phyloP scores from a whole-genome alignment of 108 stramenopile species.

The Mayamaea pseudoterrestris region DNA sequence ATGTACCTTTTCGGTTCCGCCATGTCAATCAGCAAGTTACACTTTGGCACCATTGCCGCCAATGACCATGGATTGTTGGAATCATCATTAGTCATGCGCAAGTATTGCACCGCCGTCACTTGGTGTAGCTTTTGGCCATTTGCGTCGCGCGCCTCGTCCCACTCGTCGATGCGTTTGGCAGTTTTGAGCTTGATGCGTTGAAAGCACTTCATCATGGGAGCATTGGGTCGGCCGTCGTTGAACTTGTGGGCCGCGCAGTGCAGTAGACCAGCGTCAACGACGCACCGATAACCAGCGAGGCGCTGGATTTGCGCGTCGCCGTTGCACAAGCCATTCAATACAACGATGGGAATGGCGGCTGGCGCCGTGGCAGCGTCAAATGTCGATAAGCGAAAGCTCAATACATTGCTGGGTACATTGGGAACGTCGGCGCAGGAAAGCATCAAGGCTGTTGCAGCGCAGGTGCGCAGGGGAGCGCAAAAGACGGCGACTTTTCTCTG shows the following conservation, averaged over 20 bases:
- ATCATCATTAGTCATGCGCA: constrained; percentile 7
- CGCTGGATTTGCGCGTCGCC: neutral
- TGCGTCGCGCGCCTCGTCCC: neutral
- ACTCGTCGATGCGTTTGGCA: neutral
- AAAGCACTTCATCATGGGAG: neutral
- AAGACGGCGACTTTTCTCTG: neutral
- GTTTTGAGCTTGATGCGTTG: neutral
- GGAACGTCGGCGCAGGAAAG: neutral
- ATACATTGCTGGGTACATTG: neutral
- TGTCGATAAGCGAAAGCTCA: neutral
- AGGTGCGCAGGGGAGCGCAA: neutral
- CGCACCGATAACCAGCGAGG: too few species aligned
- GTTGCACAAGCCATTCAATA: neutral
- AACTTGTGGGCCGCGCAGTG: neutral
- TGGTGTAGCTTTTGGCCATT: neutral
- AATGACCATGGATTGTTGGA: neutral
- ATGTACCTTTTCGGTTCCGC: neutral
- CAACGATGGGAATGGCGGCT: neutral
- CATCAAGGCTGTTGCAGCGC: neutral
- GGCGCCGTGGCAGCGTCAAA: neutral
- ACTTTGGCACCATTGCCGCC: constrained; percentile 1
- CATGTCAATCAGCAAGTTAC: constrained; percentile 1
- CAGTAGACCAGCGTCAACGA: neutral
- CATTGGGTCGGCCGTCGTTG: neutral
- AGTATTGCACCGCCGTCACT: constrained; percentile 4